Conservation (phyloP, 352 stramenopile genomes). For the Pythium brachiatum region DNA sequence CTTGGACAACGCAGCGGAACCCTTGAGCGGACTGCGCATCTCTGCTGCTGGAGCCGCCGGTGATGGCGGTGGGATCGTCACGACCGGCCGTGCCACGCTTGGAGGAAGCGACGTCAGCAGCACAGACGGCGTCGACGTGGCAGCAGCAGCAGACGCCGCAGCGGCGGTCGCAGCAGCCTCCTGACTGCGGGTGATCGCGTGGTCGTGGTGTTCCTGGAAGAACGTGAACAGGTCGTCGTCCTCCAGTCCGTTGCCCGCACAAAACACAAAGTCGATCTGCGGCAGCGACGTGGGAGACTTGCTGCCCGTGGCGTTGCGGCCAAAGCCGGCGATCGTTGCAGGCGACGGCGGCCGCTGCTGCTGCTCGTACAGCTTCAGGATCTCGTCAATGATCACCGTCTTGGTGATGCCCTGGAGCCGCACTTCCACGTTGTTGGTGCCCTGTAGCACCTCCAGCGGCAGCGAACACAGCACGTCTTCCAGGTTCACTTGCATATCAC, state of each 20-base stretch:
- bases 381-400: conserved; percentile 58
- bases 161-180: background rate
- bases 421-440: conserved; percentile 75
- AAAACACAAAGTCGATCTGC: conserved; percentile 84
- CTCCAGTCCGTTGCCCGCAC: conserved; percentile 76
- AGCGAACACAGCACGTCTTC: conserved; percentile 84
- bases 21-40: conserved; percentile 23
- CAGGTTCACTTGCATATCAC: conserved; percentile 87
- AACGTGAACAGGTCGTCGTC: conserved; percentile 88
- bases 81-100: conserved; percentile 13
- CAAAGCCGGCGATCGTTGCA: background rate
- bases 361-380: conserved; percentile 44
- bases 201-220: conserved; percentile 66
- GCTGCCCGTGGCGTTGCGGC: conserved; percentile 2
- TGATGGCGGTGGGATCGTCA: conserved; percentile 5
- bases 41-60: background rate
- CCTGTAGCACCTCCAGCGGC: conserved; percentile 77
- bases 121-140: conserved; percentile 7
- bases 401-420: conserved; percentile 66
- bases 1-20: conserved; percentile 39
- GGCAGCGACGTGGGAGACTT: conserved; percentile 13
- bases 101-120: conserved; percentile 17
- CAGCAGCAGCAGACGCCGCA: conserved; percentile 2
- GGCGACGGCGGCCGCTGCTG: conserved; percentile 22
- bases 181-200: background rate